Percentiles rank a stretch among this genome's conserved stretches.
Evolutionary conservation across 257 asterid genomes (phyloP).

Genomic region (Linaria vulgaris): DNA sequence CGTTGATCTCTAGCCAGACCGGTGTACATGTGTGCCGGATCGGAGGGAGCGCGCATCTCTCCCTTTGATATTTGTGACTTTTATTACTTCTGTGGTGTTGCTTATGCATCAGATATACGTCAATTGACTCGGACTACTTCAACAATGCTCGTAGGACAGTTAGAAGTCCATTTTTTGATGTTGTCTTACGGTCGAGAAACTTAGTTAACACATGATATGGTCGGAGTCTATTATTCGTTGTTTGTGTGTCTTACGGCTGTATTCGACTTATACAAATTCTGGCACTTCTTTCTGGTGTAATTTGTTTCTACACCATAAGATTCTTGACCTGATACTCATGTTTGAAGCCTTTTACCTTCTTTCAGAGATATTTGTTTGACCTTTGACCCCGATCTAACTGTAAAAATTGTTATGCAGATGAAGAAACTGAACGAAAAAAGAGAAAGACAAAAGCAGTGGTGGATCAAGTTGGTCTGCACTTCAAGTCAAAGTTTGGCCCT

Average conservation of each 20-base stretch:
- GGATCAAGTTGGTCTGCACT: slow-evolving; percentile 51
- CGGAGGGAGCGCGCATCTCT: background rate
- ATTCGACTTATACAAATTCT: background rate
- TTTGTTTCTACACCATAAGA: background rate
- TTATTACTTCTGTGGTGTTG: background rate
- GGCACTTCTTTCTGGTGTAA: background rate
- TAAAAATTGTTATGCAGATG: slow-evolving; percentile 51
- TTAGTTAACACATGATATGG: background rate
- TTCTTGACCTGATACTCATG: slow-evolving; percentile 1
- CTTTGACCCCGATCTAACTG: slow-evolving; percentile 24
- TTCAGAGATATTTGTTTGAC: background rate
- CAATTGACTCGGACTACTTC: slow-evolving; percentile 7
- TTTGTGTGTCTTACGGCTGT: too few relatives aligned
- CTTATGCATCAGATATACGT: background rate
- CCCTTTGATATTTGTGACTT: background rate
- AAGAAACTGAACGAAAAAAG: slow-evolving; percentile 77
- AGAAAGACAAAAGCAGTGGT: slow-evolving; percentile 57
- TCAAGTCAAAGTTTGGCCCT: slow-evolving; percentile 46
- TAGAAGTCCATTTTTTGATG: background rate
- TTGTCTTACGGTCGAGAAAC: background rate
- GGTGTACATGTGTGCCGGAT: too few relatives aligned
- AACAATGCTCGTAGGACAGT: slow-evolving; percentile 5
- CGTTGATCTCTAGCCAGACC: too few relatives aligned
- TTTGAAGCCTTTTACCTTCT: background rate
- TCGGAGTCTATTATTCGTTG: background rate